These are phyloP conservation scores for Calonectria fujianensis DNA, from an alignment of 2,329 filamentous ascomycete species.

Conservation along the genomic window DNA sequence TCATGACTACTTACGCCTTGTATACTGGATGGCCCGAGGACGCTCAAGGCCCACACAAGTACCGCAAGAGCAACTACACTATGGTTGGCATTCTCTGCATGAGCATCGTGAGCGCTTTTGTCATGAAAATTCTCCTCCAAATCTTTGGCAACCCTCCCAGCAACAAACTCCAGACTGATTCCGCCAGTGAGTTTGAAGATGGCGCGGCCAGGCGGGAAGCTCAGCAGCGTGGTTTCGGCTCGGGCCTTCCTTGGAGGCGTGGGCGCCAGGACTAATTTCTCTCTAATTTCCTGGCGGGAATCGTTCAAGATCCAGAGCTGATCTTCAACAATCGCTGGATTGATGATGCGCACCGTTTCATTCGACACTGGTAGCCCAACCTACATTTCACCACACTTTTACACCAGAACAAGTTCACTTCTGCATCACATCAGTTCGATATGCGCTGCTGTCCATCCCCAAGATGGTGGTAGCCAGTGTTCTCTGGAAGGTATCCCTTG, in stretches of 20 bases:
- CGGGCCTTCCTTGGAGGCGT: slow-evolving; percentile 61
- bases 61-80: slow-evolving; percentile 87
- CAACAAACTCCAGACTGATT: slow-evolving; percentile 65
- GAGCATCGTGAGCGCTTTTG: slow-evolving; percentile 83
- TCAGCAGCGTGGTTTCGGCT: slow-evolving; percentile 75
- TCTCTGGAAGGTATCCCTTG: slow-evolving; percentile 47
- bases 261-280: slow-evolving; percentile 51
- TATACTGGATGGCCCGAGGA: slow-evolving; percentile 92
- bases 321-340: slow-evolving; percentile 57
- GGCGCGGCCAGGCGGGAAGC: slow-evolving; percentile 76
- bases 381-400: slow-evolving; percentile 55
- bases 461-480: slow-evolving; percentile 64
- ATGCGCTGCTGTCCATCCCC: background rate
- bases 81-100: slow-evolving; percentile 90
- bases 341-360: slow-evolving; percentile 25
- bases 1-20: slow-evolving; percentile 91
- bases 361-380: slow-evolving; percentile 61
- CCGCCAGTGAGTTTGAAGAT: slow-evolving; percentile 71
- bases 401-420: slow-evolving; percentile 45
- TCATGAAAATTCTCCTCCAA: slow-evolving; percentile 81
- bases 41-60: slow-evolving; percentile 80
- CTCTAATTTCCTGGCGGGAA: slow-evolving; percentile 2
- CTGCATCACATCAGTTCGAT: slow-evolving; percentile 22
- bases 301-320: slow-evolving; percentile 37
- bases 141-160: slow-evolving; percentile 73